These are phyloP conservation scores for Chalaropsis ovoidea DNA, from an alignment of 2,329 filamentous ascomycete species.

Conservation along the genomic window DNA sequence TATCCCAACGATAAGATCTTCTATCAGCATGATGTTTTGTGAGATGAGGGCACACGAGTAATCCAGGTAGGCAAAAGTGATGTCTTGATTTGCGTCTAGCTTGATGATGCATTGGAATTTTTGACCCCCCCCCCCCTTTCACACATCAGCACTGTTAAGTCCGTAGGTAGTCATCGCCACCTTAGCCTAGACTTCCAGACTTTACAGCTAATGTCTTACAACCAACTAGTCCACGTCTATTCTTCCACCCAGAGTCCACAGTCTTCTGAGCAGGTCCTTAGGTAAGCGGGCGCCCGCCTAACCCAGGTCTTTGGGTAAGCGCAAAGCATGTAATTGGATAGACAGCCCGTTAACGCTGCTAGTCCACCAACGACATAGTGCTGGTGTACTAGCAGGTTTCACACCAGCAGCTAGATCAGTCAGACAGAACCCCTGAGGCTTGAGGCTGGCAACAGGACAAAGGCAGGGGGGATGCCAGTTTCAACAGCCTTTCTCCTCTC, in stretches of 20 bases:
- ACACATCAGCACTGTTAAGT: background rate
- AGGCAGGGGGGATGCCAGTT: background rate
- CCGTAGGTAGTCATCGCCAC: background rate
- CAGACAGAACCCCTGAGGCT: conserved; percentile 1
- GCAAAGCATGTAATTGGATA: background rate
- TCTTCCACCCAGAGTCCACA: background rate
- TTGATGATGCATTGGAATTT: background rate
- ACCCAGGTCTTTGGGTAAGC: conserved; percentile 4
- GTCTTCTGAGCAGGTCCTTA: too few relatives aligned
- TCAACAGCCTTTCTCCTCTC: background rate
- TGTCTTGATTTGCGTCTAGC: background rate
- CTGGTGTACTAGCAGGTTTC: conserved; percentile 11
- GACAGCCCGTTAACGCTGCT: background rate
- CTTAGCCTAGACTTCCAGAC: background rate
- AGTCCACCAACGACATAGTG: background rate
- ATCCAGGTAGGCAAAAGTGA: background rate
- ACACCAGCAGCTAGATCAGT: background rate
- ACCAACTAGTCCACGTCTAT: background rate
- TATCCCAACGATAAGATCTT: background rate
- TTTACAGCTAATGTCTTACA: background rate
- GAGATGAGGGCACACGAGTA: background rate
- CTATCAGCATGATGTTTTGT: background rate
- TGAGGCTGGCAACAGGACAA: conserved; percentile 1
- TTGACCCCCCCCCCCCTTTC: background rate
- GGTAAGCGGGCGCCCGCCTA: background rate